Percentiles rank a stretch among this genome's conserved stretches.
Evolutionary conservation across 768 basidiomycete species (phyloP).

Genomic region (Mycena metata): DNA sequence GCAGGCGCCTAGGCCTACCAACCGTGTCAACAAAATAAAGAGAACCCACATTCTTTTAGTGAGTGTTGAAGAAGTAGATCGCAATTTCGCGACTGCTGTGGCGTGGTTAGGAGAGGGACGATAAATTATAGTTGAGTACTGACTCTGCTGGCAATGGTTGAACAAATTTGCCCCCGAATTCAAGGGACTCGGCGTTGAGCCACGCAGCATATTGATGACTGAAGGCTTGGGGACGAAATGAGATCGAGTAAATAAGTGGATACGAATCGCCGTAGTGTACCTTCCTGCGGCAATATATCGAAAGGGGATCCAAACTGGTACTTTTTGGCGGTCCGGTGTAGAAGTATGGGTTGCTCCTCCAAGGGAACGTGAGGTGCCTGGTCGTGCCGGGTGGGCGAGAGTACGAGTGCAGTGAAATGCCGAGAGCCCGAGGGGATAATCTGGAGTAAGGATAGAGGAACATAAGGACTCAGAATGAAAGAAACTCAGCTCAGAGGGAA

Average conservation of each 20-base stretch:
- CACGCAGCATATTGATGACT: constrained; percentile 33
- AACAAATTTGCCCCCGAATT: constrained; percentile 42
- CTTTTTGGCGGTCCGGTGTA: constrained; percentile 24
- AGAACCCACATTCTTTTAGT: constrained; percentile 20
- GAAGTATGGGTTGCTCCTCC: too few relatives aligned
- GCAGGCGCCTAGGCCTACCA: constrained; percentile 23
- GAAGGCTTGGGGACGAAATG: background rate
- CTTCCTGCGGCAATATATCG: constrained; percentile 39
- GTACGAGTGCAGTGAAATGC: too few relatives aligned
- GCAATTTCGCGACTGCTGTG: constrained; percentile 32
- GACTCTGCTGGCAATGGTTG: constrained; percentile 38
- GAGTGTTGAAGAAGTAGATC: constrained; percentile 25
- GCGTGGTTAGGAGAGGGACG: background rate
- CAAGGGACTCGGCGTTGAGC: constrained; percentile 42
- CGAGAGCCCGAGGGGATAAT: too few relatives aligned
- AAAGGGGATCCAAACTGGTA: constrained; percentile 25
- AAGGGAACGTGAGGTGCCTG: too few relatives aligned
- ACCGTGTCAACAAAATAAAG: background rate
- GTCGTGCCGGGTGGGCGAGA: too few relatives aligned
- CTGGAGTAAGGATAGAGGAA: too few relatives aligned
- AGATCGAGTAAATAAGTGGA: background rate
- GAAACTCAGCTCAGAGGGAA: too few relatives aligned
- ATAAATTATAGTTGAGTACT: background rate
- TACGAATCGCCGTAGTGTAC: background rate
- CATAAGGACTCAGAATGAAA: too few relatives aligned